A percentile compares a stretch with the other conserved stretches of the same genome.
Conservation (phyloP, 2,329 filamentous ascomycete genomes). For the Fusarium mangiferae region DNA sequence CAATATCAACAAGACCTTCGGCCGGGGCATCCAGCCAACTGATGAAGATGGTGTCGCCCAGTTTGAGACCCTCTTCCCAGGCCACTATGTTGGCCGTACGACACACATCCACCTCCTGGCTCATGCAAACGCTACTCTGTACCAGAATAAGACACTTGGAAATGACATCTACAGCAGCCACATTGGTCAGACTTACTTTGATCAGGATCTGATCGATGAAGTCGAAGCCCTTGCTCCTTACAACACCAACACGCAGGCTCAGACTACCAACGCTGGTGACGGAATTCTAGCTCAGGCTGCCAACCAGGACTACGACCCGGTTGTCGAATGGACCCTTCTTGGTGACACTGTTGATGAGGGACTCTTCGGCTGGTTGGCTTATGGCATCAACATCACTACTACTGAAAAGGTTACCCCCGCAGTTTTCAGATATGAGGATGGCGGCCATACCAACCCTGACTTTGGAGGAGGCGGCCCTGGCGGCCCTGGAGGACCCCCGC, state of each 20-base stretch:
- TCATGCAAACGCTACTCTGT: constrained; percentile 50
- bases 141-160: constrained; percentile 48
- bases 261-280: constrained; percentile 33
- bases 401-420: constrained; percentile 1
- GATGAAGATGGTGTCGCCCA: constrained; percentile 55
- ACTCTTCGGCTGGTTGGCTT: constrained; percentile 64
- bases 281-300: constrained; percentile 46
- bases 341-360: constrained; percentile 63
- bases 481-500: background rate
- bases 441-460: constrained; percentile 5
- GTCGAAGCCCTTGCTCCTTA: constrained; percentile 63
- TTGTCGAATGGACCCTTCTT: constrained; percentile 67
- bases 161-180: constrained; percentile 59
- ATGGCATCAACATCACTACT: constrained; percentile 56
- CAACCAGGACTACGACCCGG: constrained; percentile 68
- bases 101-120: constrained; percentile 59
- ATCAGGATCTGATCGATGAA: constrained; percentile 63
- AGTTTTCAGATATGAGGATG: constrained; percentile 9
- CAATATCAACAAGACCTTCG: constrained; percentile 47
- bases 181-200: constrained; percentile 72
- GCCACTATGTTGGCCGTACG: constrained; percentile 57
- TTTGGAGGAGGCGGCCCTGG: background rate
- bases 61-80: constrained; percentile 56
- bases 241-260: constrained; percentile 54
- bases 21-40: constrained; percentile 53